phyloP scores from a whole-genome alignment of 306 rosid genomes.

The Cicer pinnatifidum region DNA sequence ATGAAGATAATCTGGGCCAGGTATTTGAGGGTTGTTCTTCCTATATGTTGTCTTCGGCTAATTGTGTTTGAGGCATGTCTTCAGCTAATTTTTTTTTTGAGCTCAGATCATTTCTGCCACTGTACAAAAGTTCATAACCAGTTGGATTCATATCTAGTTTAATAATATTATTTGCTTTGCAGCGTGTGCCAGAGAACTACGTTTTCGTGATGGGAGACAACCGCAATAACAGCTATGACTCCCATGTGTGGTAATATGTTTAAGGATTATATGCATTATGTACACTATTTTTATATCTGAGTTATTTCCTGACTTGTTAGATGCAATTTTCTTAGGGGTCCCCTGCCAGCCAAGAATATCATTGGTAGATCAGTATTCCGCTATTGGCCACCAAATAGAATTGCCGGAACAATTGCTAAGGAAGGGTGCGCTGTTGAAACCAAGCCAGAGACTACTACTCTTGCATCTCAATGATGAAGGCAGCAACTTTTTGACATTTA shows the following conservation, averaged over 20 bases:
- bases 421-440: conserved; percentile 65
- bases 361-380: conserved; percentile 89
- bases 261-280: conserved; percentile 18
- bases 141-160: conserved; percentile 12
- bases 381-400: conserved; percentile 93
- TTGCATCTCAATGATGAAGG: conserved; percentile 49
- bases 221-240: conserved; percentile 97
- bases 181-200: conserved; percentile 83
- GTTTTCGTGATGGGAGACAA: conserved; percentile 99
- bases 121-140: neutral
- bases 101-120: neutral
- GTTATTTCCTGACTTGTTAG: conserved; percentile 31
- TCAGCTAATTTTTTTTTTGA: neutral
- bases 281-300: conserved; percentile 2
- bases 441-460: conserved; percentile 51
- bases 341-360: conserved; percentile 89
- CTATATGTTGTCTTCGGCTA: too few relatives aligned
- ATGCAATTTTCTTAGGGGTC: conserved; percentile 72
- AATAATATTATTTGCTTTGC: conserved; percentile 39
- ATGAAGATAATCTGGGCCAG: too few relatives aligned
- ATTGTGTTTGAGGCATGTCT: too few relatives aligned
- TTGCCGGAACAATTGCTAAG: conserved; percentile 71
- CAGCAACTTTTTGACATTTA: conserved; percentile 22
- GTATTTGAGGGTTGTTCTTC: too few relatives aligned
- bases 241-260: conserved; percentile 84